Evolutionary conservation across 2,329 filamentous ascomycete species (phyloP).

Genomic region (Davidsoniella australis): DNA sequence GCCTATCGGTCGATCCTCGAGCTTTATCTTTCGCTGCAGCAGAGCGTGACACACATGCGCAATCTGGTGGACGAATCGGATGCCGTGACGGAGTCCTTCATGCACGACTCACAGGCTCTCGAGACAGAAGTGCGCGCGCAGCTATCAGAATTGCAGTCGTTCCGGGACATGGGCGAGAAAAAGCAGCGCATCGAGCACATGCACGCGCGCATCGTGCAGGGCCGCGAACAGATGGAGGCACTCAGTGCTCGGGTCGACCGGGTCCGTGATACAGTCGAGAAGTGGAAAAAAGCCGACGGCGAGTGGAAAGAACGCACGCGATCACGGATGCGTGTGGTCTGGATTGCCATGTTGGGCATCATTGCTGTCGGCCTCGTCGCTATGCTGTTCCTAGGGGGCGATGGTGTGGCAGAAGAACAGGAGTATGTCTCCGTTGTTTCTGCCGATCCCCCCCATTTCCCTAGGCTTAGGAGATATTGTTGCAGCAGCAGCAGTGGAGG

Average conservation of each 20-base stretch:
- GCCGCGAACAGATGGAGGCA: slow-evolving; percentile 39
- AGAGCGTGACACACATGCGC: slow-evolving; percentile 45
- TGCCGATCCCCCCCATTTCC: background rate
- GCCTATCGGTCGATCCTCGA: slow-evolving; percentile 59
- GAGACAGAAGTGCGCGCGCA: slow-evolving; percentile 42
- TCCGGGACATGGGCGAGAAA: slow-evolving; percentile 48
- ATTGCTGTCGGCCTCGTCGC: slow-evolving; percentile 31
- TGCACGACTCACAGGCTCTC: slow-evolving; percentile 39
- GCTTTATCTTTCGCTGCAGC: slow-evolving; percentile 46
- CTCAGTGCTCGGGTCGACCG: slow-evolving; percentile 47
- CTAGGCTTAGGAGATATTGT: background rate
- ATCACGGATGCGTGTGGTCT: slow-evolving; percentile 42
- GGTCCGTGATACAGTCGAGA: slow-evolving; percentile 46
- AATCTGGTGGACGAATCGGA: slow-evolving; percentile 47
- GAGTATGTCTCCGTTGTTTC: too few species aligned
- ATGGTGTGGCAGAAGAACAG: background rate
- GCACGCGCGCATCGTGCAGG: slow-evolving; percentile 41
- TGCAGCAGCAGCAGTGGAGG: background rate
- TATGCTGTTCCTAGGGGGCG: slow-evolving; percentile 15
- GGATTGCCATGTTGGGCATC: slow-evolving; percentile 37
- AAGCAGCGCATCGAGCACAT: slow-evolving; percentile 44
- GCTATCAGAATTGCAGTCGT: slow-evolving; percentile 28
- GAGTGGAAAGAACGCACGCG: slow-evolving; percentile 54
- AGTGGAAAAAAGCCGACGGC: slow-evolving; percentile 48
- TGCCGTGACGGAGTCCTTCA: slow-evolving; percentile 41